phyloP scores from a whole-genome alignment of 139 green algal species.

The Medakamo hakoo region DNA sequence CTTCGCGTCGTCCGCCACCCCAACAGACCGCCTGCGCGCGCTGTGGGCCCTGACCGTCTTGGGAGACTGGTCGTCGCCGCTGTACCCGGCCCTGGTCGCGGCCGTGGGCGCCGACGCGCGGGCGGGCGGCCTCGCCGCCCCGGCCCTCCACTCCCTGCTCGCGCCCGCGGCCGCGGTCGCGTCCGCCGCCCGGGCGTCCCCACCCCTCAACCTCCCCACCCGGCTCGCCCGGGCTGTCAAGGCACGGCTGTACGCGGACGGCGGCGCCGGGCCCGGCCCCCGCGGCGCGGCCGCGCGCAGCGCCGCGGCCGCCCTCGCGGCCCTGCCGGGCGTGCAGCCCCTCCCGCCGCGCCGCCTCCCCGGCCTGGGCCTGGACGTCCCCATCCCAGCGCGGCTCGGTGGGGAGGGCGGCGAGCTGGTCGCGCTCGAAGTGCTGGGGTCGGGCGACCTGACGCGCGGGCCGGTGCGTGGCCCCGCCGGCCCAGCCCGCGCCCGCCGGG shows the following conservation, averaged over 20 bases:
- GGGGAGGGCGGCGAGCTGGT: too few relatives aligned
- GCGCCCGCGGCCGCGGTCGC: neutral
- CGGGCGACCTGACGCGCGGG: neutral
- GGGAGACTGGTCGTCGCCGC: neutral
- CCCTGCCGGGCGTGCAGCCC: neutral
- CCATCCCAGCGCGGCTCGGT: neutral
- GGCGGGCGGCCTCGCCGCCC: too few relatives aligned
- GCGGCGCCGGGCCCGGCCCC: too few relatives aligned
- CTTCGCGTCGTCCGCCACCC: too few relatives aligned
- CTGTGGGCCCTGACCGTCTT: neutral
- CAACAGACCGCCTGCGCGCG: neutral
- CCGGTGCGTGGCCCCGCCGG: too few relatives aligned
- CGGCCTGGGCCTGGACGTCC: neutral
- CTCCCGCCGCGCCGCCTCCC: neutral
- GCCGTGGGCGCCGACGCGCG: too few relatives aligned
- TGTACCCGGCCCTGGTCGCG: neutral
- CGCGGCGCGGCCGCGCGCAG: too few relatives aligned
- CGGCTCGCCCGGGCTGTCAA: too few relatives aligned
- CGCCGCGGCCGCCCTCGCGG: neutral
- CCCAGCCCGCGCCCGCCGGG: too few relatives aligned
- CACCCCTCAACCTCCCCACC: neutral
- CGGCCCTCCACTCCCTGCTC: neutral
- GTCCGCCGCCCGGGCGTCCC: too few relatives aligned
- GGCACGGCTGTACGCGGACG: neutral
- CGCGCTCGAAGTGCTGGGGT: neutral